phyloP scores from a whole-genome alignment of 1,284 basidiomycete genomes.

The Ceratobasidium sp. region DNA sequence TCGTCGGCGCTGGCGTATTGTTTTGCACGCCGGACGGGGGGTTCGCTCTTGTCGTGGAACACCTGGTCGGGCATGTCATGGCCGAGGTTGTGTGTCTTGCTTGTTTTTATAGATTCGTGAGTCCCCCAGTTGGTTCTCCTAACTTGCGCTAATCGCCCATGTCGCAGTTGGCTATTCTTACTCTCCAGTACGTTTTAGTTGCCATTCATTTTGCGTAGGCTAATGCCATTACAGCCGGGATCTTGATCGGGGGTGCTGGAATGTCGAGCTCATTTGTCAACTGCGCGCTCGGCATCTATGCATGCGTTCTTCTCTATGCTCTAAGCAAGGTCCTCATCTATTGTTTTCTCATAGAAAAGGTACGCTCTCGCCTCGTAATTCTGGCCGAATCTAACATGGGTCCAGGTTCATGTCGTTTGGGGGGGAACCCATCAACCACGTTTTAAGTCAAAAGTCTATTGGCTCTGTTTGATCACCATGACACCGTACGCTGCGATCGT shows the following conservation, averaged over 20 bases:
- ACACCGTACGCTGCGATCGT: slow-evolving; percentile 49
- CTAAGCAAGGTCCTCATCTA: slow-evolving; percentile 51
- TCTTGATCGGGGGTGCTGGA: slow-evolving; percentile 52
- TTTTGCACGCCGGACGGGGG: slow-evolving; percentile 46
- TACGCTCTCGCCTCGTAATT: slow-evolving; percentile 38
- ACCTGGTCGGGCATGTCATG: slow-evolving; percentile 44
- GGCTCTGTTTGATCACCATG: slow-evolving; percentile 48
- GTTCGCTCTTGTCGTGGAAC: slow-evolving; percentile 44
- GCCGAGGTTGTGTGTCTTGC: slow-evolving; percentile 47
- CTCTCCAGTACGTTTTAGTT: slow-evolving; percentile 47
- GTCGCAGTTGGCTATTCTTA: slow-evolving; percentile 47
- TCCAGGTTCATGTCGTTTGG: slow-evolving; percentile 52
- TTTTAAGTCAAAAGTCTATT: slow-evolving; percentile 51
- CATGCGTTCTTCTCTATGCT: slow-evolving; percentile 52
- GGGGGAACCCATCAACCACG: slow-evolving; percentile 44
- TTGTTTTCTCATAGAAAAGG: slow-evolving; percentile 48
- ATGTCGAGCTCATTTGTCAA: slow-evolving; percentile 46
- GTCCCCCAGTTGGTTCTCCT: slow-evolving; percentile 24
- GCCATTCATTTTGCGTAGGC: not conserved
- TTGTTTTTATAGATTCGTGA: slow-evolving; percentile 49
- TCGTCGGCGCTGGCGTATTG: slow-evolving; percentile 47
- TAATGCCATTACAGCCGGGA: slow-evolving; percentile 44
- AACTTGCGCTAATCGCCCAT: not conserved
- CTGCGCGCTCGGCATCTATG: slow-evolving; percentile 50
- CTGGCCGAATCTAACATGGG: slow-evolving; percentile 27